Conservation (phyloP, 176 grass and related monocot species). For the Pontederia crassipes region DNA sequence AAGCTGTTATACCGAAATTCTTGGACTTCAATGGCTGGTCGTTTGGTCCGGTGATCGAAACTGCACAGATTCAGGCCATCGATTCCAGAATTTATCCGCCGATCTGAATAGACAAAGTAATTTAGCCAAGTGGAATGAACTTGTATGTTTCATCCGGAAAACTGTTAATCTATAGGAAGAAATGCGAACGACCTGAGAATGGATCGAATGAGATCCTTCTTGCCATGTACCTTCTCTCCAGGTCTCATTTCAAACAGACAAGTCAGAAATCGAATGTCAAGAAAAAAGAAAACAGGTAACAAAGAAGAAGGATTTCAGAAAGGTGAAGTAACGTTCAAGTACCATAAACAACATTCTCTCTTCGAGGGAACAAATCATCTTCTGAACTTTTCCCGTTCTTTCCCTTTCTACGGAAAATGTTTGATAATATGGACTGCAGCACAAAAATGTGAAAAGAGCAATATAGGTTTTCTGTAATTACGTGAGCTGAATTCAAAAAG, state of each 20-base stretch:
- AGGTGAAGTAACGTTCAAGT: background rate
- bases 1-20: constrained; percentile 20
- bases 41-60: constrained; percentile 11
- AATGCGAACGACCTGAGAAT: constrained; percentile 16
- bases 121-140: background rate
- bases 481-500: background rate
- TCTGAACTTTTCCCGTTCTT: constrained; percentile 30
- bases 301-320: background rate
- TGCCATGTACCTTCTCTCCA: constrained; percentile 43
- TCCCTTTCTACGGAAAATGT: constrained; percentile 78
- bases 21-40: constrained; percentile 1
- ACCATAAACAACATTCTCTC: constrained; percentile 60
- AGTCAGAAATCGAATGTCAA: background rate
- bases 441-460: background rate
- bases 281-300: background rate
- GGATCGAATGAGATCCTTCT: constrained; percentile 34
- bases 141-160: background rate
- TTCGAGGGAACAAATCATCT: constrained; percentile 38
- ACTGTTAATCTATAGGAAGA: background rate
- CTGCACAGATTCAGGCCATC: constrained; percentile 35
- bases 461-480: background rate
- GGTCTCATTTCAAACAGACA: constrained; percentile 24
- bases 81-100: constrained; percentile 45
- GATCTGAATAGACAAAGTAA: constrained; percentile 34
- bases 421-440: constrained; percentile 76